Evolutionary conservation across 805 yeast species (phyloP).

Genomic region (Suhomyces prunicola): DNA sequence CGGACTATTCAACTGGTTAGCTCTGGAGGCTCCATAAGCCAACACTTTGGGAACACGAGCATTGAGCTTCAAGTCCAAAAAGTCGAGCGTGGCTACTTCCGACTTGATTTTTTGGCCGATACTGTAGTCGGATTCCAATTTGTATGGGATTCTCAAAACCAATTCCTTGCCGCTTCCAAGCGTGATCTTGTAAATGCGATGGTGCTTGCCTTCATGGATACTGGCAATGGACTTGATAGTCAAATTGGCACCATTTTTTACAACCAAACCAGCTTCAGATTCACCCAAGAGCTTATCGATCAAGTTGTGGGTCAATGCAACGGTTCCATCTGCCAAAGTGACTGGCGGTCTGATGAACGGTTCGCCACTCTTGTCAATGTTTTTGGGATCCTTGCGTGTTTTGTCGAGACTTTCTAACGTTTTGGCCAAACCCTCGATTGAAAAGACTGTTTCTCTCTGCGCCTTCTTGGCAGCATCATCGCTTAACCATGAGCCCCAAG

Average conservation of each 20-base stretch:
- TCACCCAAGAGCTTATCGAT: conserved; percentile 43
- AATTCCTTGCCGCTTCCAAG: conserved; percentile 60
- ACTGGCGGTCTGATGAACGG: conserved; percentile 26
- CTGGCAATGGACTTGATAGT: conserved; percentile 71
- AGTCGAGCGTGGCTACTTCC: conserved; percentile 94
- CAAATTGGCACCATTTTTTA: conserved; percentile 45
- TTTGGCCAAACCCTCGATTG: conserved; percentile 69
- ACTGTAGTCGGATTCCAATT: conserved; percentile 61
- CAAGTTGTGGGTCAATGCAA: conserved; percentile 49
- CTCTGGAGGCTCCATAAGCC: conserved; percentile 57
- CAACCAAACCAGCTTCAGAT: conserved; percentile 38
- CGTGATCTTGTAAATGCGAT: conserved; percentile 75
- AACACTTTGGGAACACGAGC: conserved; percentile 71
- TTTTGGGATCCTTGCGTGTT: conserved; percentile 26
- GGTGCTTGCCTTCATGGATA: conserved; percentile 92
- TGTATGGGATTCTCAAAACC: conserved; percentile 83
- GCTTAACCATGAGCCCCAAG: conserved; percentile 94
- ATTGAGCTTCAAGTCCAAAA: conserved; percentile 59
- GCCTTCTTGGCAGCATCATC: conserved; percentile 73
- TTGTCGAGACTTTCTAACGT: conserved; percentile 47
- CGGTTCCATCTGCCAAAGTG: conserved; percentile 43
- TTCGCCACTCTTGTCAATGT: conserved; percentile 21
- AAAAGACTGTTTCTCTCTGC: conserved; percentile 75
- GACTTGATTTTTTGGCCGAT: conserved; percentile 69
- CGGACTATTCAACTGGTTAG: conserved; percentile 68